Evolutionary conservation across 352 stramenopile species (phyloP), one percentile per base, ranked within the genome.

Genomic region (Stramenopiles sp.): DNA sequence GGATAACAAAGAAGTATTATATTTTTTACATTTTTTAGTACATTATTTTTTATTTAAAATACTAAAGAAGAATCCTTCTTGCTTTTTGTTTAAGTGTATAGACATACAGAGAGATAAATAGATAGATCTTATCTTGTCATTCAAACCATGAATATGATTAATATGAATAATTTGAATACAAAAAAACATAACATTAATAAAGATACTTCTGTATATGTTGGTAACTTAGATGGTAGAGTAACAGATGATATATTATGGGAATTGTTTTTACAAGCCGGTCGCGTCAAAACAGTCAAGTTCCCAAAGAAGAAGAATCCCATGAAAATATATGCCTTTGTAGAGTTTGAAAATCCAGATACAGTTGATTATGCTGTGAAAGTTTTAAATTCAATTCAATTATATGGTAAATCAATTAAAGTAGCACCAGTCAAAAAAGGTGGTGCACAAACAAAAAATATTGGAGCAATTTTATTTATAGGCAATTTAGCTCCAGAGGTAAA

Each of bases 321-420:
- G 63, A 88, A 95, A 84, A 96, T 96, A 78, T 99, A 98, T 83
- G 96, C 93, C 33, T 99, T 99, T 85, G 92, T 99, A n/a, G 96
- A 99, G 88, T 99, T 98, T 85, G 86, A 94, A 31, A 90, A 92
- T 43, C 91, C 97, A 78, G 88, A 96, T 74, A 97, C 98, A 84
- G 95, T 95, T 63, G 96, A 99, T 76, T 99, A 99, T 84, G 94
- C 94, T 6, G 94, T 98, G 78, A 97, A 97, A 80, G 91, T 99
- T n/a, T 87, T 98, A 80, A 98, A 97, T 86, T 99, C 99, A 94
- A 89, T 99, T 53, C 96, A 98, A 84, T 84, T 99, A n/a, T 99
- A 92, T 84, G 92, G 92, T 30, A 91, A 95, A 78, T 92, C 95
- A 0, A 86, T 99, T 99, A 7, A 97, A 95, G 82, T 98, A 98